phyloP scores from a whole-genome alignment of 768 basidiomycete species.

The Amylocystis lapponica region DNA sequence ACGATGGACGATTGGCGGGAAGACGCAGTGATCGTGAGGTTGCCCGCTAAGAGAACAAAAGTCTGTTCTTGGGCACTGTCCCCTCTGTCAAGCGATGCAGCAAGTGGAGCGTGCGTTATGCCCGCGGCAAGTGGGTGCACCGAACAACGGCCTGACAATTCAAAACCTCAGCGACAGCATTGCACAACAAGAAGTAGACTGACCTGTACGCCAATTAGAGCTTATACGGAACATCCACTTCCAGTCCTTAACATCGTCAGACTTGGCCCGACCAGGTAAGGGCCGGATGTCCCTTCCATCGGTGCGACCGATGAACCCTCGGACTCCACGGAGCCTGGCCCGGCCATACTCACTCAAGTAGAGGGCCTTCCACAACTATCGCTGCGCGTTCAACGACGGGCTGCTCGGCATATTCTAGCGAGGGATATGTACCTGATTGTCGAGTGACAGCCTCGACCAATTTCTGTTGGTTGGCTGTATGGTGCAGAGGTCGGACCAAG shows the following conservation, averaged over 20 bases:
- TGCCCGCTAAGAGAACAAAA: conserved; percentile 55
- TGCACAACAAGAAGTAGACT: conserved; percentile 16
- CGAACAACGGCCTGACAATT: conserved; percentile 53
- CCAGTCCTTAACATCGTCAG: conserved; percentile 53
- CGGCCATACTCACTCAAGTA: conserved; percentile 65
- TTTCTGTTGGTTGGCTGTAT: conserved; percentile 56
- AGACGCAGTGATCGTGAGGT: conserved; percentile 53
- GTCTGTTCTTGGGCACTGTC: conserved; percentile 11
- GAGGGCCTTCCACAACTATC: conserved; percentile 61
- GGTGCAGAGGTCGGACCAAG: conserved; percentile 61
- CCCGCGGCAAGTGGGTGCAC: conserved; percentile 23
- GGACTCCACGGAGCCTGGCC: conserved; percentile 58
- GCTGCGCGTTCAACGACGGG: conserved; percentile 12
- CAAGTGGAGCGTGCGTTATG: neutral
- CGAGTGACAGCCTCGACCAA: conserved; percentile 61
- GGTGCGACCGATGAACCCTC: conserved; percentile 49
- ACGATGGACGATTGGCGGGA: conserved; percentile 30
- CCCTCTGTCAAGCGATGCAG: neutral
- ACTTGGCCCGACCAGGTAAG: conserved; percentile 47
- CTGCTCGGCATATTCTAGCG: neutral
- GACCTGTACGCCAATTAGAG: conserved; percentile 77
- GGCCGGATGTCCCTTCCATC: conserved; percentile 56
- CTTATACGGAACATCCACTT: conserved; percentile 86
- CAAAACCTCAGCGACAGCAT: neutral
- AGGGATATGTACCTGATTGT: conserved; percentile 51